Base-by-base conservation (phyloP, 176 grass and related monocot genomes). In the Tillandsia fasciculata region DNA sequence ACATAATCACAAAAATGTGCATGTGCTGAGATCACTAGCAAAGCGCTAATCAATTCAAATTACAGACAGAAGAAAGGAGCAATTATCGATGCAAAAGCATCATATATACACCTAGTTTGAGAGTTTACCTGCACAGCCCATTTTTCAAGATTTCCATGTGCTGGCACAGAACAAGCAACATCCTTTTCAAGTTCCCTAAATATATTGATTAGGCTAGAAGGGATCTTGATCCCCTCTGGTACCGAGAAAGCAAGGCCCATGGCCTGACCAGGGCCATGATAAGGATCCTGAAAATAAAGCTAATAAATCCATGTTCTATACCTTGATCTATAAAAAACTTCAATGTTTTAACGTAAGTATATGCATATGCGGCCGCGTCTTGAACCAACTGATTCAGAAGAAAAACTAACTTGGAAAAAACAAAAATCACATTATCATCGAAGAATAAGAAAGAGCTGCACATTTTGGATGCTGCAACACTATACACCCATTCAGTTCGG, bases 201-300 rank as follows among this genome's bases (percentile, higher is more conserved):
- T 70, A 97, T 93, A 73, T 93, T 97, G 2, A 71, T 69, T 64
- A 97, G 74, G 74, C 94, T 97, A 0, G 89, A 90, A 66, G 89
- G 87, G 72, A 86, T 87, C 70, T 99, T 93, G 49, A 93, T 78
- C 26, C 87, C 89, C 61, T 93, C 87, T 8, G 87, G 84, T 70
- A 99, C 94, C 28, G 94, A 99, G 82, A 99, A 99, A 51, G 94
- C 72, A 15, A 99, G 77, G 23, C 94, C 94, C 94, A 99, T 93
- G 53, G 94, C 94, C 75, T 99, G 89, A 66, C 94, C 84, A 72
- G 80, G 82, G 56, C 94, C 94, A 86, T 97, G 94, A 70, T 97
- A 97, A 47, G 94, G 94, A 90, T 97, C 94, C 89, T 95, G 83
- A 79, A 84, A 81, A 63, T 26, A 26, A 71, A 8, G 28, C 58